Evolutionary conservation across 2,329 filamentous ascomycete genomes (phyloP).

Genomic region (Neodidymelliopsis sp.): DNA sequence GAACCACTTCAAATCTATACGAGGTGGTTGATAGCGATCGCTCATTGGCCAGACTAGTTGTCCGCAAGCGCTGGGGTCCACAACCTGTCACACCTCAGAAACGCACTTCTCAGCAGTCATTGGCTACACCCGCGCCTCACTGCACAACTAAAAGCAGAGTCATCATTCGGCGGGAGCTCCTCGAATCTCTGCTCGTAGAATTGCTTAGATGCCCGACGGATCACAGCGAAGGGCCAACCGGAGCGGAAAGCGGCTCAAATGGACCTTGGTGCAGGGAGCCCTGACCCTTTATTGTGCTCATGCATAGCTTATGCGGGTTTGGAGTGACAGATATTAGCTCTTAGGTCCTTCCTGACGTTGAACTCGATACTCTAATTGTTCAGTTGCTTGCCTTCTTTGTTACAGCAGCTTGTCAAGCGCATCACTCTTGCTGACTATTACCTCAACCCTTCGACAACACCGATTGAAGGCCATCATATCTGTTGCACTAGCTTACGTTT

Average conservation of each 20-base stretch:
- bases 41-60: slow-evolving; percentile 36
- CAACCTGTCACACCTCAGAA: slow-evolving; percentile 37
- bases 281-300: slow-evolving; percentile 27
- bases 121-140: slow-evolving; percentile 44
- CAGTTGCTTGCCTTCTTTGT: slow-evolving; percentile 7
- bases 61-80: slow-evolving; percentile 40
- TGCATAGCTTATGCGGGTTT: slow-evolving; percentile 37
- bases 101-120: slow-evolving; percentile 32
- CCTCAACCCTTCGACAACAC: neutral
- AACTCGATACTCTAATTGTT: slow-evolving; percentile 13
- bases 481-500: neutral
- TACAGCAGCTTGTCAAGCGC: slow-evolving; percentile 1
- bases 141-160: slow-evolving; percentile 35
- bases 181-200: slow-evolving; percentile 37
- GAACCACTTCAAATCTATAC: slow-evolving; percentile 11
- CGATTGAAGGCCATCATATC: neutral
- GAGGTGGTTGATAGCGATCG: slow-evolving; percentile 18
- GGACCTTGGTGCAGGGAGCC: slow-evolving; percentile 23
- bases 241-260: slow-evolving; percentile 32
- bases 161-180: slow-evolving; percentile 38
- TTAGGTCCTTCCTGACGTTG: slow-evolving; percentile 24
- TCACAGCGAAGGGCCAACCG: slow-evolving; percentile 39
- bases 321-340: slow-evolving; percentile 39
- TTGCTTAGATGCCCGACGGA: slow-evolving; percentile 30
- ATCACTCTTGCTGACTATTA: neutral